Evolutionary conservation across 164 flowering plant genomes (phyloP).

Genomic region (Akebia trifoliata): DNA sequence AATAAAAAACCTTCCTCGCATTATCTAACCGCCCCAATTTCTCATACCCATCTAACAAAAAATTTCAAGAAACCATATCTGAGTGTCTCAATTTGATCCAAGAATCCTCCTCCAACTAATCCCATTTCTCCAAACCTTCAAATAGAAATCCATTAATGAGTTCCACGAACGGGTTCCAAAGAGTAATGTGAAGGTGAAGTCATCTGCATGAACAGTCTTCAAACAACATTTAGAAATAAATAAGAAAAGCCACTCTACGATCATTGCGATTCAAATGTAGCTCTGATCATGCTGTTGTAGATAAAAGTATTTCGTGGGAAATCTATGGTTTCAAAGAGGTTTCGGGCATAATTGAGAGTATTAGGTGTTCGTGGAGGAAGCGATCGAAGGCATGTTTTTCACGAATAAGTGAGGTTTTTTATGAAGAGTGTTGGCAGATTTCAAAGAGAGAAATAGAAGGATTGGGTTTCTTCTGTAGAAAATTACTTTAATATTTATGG

Average conservation of each 20-base stretch:
- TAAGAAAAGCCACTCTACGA: constrained; percentile 6
- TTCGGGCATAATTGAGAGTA: constrained; percentile 10
- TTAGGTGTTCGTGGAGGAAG: constrained; percentile 8
- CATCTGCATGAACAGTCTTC: constrained; percentile 10
- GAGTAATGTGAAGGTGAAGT: constrained; percentile 20
- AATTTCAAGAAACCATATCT: constrained; percentile 23
- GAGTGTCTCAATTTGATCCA: constrained; percentile 17
- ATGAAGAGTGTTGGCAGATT: constrained; percentile 15
- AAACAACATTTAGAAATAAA: constrained; percentile 16
- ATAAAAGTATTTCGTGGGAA: constrained; percentile 11
- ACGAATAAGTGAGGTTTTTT: constrained; percentile 17
- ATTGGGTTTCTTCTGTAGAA: not conserved
- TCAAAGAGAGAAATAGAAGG: constrained; percentile 18
- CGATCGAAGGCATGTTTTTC: constrained; percentile 12
- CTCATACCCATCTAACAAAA: constrained; percentile 22
- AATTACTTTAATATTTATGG: not conserved
- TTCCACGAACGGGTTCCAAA: constrained; percentile 17
- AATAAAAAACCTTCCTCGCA: constrained; percentile 13
- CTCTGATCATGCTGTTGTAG: constrained; percentile 20
- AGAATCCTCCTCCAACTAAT: constrained; percentile 6
- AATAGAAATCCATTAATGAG: constrained; percentile 21
- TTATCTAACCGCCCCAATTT: constrained; percentile 6
- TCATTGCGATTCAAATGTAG: not conserved
- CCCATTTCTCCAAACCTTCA: constrained; percentile 13
- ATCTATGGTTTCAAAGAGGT: constrained; percentile 12